A percentile compares a stretch with the other conserved stretches of the same genome.
phyloP scores from a whole-genome alignment of 1,284 basidiomycete genomes.

The Irpex sp. region DNA sequence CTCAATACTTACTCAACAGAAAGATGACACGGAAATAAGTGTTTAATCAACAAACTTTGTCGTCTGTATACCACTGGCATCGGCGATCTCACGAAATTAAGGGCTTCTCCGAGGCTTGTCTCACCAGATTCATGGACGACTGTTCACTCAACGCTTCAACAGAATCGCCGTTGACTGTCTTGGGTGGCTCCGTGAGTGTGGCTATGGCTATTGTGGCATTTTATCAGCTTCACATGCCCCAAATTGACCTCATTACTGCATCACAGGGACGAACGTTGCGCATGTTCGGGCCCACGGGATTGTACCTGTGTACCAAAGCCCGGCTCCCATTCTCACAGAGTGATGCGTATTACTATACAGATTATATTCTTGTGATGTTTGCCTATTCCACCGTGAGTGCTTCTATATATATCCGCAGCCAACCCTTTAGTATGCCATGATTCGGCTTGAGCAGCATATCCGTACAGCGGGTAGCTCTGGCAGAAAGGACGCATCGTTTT shows the following conservation, averaged over 20 bases:
- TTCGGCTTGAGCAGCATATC: too few relatives aligned
- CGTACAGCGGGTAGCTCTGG: not conserved
- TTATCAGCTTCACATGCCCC: too few relatives aligned
- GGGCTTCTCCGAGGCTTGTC: too few relatives aligned
- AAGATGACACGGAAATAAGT: too few relatives aligned
- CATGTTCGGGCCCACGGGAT: not conserved
- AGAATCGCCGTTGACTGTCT: too few relatives aligned
- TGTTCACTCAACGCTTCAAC: constrained; percentile 4
- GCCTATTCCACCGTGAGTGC: not conserved
- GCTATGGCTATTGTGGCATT: too few relatives aligned
- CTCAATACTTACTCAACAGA: too few relatives aligned
- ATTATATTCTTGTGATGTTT: not conserved
- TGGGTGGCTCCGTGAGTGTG: too few relatives aligned
- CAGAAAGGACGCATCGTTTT: not conserved
- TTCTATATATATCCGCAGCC: not conserved
- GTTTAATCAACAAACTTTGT: too few relatives aligned
- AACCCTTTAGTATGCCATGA: not conserved
- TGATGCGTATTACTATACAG: not conserved
- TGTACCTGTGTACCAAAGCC: not conserved
- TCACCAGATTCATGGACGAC: too few relatives aligned
- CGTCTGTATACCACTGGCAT: too few relatives aligned
- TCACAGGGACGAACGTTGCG: not conserved
- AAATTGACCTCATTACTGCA: constrained; percentile 11
- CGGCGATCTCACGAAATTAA: too few relatives aligned
- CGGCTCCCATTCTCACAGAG: not conserved